phyloP scores from a whole-genome alignment of 805 yeast species.

The Kuraishia capsulata region DNA sequence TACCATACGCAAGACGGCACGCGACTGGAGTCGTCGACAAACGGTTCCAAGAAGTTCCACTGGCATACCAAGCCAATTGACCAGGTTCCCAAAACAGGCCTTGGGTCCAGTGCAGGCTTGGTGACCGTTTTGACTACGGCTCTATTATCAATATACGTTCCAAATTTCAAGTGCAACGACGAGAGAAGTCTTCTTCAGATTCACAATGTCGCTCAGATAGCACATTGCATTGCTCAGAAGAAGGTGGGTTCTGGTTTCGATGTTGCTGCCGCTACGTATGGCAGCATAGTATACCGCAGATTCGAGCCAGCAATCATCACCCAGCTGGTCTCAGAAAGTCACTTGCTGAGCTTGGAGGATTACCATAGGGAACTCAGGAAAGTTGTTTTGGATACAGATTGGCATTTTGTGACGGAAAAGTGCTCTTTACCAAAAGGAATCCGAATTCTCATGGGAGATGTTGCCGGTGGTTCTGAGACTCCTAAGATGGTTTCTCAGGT shows the following conservation, averaged over 20 bases:
- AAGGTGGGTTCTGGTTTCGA: constrained; percentile 97
- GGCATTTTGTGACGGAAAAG: constrained; percentile 51
- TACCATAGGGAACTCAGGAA: constrained; percentile 21
- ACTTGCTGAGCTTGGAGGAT: constrained; percentile 9
- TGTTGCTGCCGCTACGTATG: constrained; percentile 91
- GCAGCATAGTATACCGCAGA: constrained; percentile 75
- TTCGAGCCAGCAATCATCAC: constrained; percentile 51
- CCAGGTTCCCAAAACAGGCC: constrained; percentile 84
- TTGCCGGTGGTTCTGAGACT: constrained; percentile 87
- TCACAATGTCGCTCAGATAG: constrained; percentile 80
- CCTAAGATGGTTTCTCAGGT: constrained; percentile 82
- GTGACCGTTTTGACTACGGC: constrained; percentile 75
- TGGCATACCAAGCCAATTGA: constrained; percentile 54
- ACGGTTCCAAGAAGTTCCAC: constrained; percentile 36
- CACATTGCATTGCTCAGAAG: constrained; percentile 91
- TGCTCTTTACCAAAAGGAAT: constrained; percentile 63
- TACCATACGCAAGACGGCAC: constrained; percentile 73
- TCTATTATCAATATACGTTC: constrained; percentile 37
- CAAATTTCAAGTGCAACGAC: constrained; percentile 20
- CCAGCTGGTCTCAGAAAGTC: constrained; percentile 21
- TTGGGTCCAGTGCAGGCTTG: constrained; percentile 94
- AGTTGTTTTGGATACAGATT: constrained; percentile 34
- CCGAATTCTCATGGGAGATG: constrained; percentile 84
- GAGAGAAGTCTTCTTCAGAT: constrained; percentile 25
- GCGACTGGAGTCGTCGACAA: constrained; percentile 18